Base-by-base conservation (phyloP, 345 rosid genomes). In the Durio zibethinus region DNA sequence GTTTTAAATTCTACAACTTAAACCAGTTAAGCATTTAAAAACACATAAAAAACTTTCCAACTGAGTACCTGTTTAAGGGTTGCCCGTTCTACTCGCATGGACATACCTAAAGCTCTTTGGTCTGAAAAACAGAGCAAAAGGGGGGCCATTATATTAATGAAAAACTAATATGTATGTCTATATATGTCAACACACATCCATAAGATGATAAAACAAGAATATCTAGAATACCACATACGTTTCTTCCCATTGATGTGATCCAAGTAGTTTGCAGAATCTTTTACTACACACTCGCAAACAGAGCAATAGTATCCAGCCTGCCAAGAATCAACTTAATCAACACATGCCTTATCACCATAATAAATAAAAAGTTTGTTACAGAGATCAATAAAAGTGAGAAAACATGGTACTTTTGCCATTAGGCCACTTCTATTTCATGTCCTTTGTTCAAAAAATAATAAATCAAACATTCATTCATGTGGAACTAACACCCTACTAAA, bases 221-320 rank as follows among this genome's bases (percentile, higher is more conserved):
- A 35, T 10, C 8, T 65, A 50, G 48, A 74, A 47, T 29, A 69
- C 3, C 20, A 81, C 93, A 1, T 86, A 93, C 99, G 99, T 83
- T 96, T 96, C 80, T 96, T 96, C 78, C 98, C 99, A 91, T 96
- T 96, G 47, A 93, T 96, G 81, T 96, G 99, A 86, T 96, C 99
- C 85, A 96, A 87, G 89, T 96, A 96, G 90, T 93, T 96, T 23
- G 97, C 99, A 5, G 99, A 96, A 86, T 96, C 99, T 92, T 96
- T 93, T 33, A 96, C 99, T 15, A 93, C 98, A 82, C 98, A 96
- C 72, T 93, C 95, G 66, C 99, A 96, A 75, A 93, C 99, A 3
- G 92, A 87, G 81, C 99, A 96, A 83, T 80, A 96, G 84, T 93
- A 96, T 77, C 99, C 98, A 50, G 98, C 99, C 98, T 93, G 90